Percentiles rank a stretch among this genome's conserved stretches.
phyloP scores from a whole-genome alignment of 1,284 basidiomycete genomes.

The Sanghuangporus sanghuang region DNA sequence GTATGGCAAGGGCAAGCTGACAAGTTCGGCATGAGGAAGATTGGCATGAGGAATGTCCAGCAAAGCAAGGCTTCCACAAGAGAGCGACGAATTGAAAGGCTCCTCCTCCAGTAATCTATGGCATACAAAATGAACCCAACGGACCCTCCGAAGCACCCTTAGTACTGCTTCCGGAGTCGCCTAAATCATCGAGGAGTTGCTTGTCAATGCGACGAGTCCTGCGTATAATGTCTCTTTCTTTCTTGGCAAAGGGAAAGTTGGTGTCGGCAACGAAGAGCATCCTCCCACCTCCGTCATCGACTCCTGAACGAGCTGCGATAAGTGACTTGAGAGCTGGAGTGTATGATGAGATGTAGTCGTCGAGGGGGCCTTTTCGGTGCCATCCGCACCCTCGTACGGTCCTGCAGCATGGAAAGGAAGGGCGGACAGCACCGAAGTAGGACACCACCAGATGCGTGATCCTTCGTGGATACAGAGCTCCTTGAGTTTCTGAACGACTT shows the following conservation, averaged over 20 bases:
- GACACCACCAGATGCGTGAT: slow-evolving; percentile 42
- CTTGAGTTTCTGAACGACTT: slow-evolving; percentile 25
- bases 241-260: not conserved
- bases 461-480: slow-evolving; percentile 16
- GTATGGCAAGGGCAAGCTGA: slow-evolving; percentile 30
- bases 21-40: slow-evolving; percentile 28
- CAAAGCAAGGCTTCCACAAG: slow-evolving; percentile 18
- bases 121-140: not conserved
- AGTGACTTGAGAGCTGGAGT: slow-evolving; percentile 32
- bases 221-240: not conserved
- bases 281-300: no score
- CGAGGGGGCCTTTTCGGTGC: slow-evolving; percentile 18
- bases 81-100: not conserved
- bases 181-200: not conserved
- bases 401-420: slow-evolving; percentile 32
- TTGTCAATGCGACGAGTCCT: not conserved
- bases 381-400: not conserved
- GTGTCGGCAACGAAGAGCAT: not conserved
- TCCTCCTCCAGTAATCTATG: not conserved
- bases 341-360: slow-evolving; percentile 35
- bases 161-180: not conserved
- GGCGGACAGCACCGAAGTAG: slow-evolving; percentile 28
- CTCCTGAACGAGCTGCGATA: slow-evolving; percentile 16
- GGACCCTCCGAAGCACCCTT: not conserved
- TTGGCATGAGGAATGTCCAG: slow-evolving; percentile 25